Conservation (phyloP, 495 filamentous ascomycete genomes). For the Clavariopsis aquatica region DNA sequence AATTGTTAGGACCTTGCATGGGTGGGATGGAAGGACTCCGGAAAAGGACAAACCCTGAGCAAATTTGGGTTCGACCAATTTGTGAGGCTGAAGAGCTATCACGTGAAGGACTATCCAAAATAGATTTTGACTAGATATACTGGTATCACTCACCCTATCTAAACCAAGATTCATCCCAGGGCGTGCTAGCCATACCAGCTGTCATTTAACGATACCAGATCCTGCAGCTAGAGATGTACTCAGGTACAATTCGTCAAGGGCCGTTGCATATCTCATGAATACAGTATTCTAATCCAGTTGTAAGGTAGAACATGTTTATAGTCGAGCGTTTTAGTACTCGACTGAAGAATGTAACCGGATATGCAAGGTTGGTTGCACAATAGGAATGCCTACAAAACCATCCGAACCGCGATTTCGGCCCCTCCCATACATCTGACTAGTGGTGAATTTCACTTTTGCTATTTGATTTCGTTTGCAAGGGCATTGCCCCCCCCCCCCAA, state of each 20-base stretch:
- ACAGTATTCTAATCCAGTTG: constrained; percentile 12
- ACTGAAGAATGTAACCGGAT: constrained; percentile 27
- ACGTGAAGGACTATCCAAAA: constrained; percentile 86
- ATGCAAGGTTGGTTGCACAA: constrained; percentile 35
- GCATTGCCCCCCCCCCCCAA: background rate
- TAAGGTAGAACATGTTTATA: constrained; percentile 15
- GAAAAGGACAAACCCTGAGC: constrained; percentile 85
- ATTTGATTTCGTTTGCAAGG: background rate
- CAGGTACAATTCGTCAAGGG: constrained; percentile 21
- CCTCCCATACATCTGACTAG: background rate
- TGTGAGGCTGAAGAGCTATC: constrained; percentile 92
- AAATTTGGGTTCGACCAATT: constrained; percentile 93
- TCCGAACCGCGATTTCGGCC: too few relatives aligned
- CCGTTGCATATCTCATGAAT: constrained; percentile 21
- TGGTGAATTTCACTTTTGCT: background rate
- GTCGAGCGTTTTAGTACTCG: constrained; percentile 27
- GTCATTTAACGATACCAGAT: background rate
- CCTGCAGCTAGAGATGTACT: background rate
- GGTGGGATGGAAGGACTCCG: constrained; percentile 97
- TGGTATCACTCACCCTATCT: constrained; percentile 6
- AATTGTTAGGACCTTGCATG: constrained; percentile 81
- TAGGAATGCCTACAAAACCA: background rate
- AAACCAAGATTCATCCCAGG: background rate
- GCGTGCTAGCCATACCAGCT: background rate
- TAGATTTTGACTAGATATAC: constrained; percentile 36